A percentile compares a stretch with the other conserved stretches of the same genome.
These are phyloP conservation scores for Xylaria sp. DNA, from an alignment of 2,329 filamentous ascomycete genomes.

Conservation along the genomic window DNA sequence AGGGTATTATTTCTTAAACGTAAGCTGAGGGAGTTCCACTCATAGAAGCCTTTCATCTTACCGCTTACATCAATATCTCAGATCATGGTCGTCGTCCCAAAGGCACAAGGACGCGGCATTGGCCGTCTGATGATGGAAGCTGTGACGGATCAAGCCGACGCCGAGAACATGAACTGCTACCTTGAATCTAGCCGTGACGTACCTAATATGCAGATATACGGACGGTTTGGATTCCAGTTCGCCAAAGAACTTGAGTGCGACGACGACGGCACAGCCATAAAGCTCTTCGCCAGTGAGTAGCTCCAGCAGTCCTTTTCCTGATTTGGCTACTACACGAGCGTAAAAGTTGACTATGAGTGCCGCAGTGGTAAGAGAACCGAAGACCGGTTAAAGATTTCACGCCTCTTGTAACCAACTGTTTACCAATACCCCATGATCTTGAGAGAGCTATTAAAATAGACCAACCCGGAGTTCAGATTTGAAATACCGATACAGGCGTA, in stretches of 20 bases:
- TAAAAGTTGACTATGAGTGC: neutral
- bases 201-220: conserved; percentile 78
- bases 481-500: neutral
- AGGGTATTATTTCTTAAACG: conserved; percentile 80
- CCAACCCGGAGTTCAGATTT: neutral
- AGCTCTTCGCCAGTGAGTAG: conserved; percentile 57
- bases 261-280: conserved; percentile 67
- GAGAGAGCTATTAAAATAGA: neutral
- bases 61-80: conserved; percentile 12
- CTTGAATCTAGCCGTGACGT: conserved; percentile 75
- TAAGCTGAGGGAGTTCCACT: conserved; percentile 16
- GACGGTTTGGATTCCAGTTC: conserved; percentile 74
- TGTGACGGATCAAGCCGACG: conserved; percentile 72
- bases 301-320: conserved; percentile 44
- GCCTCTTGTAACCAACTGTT: neutral
- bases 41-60: neutral
- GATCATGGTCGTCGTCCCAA: conserved; percentile 75
- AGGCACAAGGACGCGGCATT: conserved; percentile 73
- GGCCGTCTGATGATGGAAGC: conserved; percentile 72
- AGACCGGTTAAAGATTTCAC: neutral
- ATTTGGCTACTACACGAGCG: no score
- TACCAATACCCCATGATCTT: neutral
- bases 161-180: conserved; percentile 73
- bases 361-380: conserved; percentile 14
- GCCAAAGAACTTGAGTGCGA: conserved; percentile 74